These are phyloP conservation scores for Termitomyces sp. DNA, from an alignment of 768 basidiomycete genomes.

Conservation along the genomic window DNA sequence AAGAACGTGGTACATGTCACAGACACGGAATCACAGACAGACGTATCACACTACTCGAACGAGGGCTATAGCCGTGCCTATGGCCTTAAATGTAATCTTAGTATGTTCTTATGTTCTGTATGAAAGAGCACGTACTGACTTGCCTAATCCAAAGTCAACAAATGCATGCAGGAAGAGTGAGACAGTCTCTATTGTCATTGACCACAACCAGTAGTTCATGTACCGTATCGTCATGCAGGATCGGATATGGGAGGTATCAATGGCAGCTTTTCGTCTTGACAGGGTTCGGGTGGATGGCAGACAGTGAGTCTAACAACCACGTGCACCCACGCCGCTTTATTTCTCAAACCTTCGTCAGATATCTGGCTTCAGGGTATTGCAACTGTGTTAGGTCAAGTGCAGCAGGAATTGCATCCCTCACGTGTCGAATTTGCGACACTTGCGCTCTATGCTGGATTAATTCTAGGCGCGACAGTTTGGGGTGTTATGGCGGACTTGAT, in stretches of 20 bases:
- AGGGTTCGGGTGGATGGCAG: slow-evolving; percentile 48
- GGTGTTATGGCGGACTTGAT: no score
- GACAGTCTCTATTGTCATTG: slow-evolving; percentile 9
- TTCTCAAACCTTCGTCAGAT: no score
- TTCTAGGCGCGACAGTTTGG: no score
- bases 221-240: slow-evolving; percentile 18
- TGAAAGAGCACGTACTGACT: not conserved
- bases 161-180: slow-evolving; percentile 43
- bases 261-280: slow-evolving; percentile 42
- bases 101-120: slow-evolving; percentile 4
- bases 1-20: not conserved
- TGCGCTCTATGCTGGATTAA: slow-evolving; percentile 44
- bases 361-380: no score
- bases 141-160: slow-evolving; percentile 30
- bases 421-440: slow-evolving; percentile 44
- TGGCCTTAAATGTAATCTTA: slow-evolving; percentile 18
- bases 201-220: not conserved
- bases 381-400: no score
- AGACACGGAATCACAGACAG: slow-evolving; percentile 7
- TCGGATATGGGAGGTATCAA: no score
- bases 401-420: slow-evolving; percentile 38
- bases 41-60: not conserved
- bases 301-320: slow-evolving; percentile 33
- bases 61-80: no score
- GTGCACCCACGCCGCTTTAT: no score